These are phyloP conservation scores for Astrothelium subdiscretum DNA, from an alignment of 495 filamentous ascomycete genomes.

Conservation along the genomic window DNA sequence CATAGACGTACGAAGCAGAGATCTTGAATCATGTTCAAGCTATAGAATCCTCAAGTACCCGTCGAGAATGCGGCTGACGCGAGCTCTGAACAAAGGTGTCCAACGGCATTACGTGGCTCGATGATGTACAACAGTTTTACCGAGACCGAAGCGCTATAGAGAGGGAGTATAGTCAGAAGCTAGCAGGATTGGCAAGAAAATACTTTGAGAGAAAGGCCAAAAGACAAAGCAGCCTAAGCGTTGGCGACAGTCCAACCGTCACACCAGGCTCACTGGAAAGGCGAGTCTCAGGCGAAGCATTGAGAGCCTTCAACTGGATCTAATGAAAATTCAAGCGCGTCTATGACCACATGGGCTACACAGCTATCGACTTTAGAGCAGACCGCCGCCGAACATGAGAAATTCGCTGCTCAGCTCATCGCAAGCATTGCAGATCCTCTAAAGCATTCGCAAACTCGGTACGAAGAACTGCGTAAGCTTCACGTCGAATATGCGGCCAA, in stretches of 20 bases:
- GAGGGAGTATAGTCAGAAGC: conserved; percentile 86
- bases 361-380: conserved; percentile 81
- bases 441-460: conserved; percentile 55
- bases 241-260: conserved; percentile 85
- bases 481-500: conserved; percentile 82
- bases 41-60: neutral
- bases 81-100: conserved; percentile 41
- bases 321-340: conserved; percentile 46
- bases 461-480: conserved; percentile 86
- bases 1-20: too few relatives aligned
- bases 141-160: conserved; percentile 86
- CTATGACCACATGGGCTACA: conserved; percentile 90
- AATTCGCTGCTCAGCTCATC: conserved; percentile 63
- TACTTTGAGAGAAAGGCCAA: conserved; percentile 93
- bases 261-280: conserved; percentile 92
- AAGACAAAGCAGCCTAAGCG: conserved; percentile 78
- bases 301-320: neutral
- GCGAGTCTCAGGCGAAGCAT: conserved; percentile 26
- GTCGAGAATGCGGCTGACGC: conserved; percentile 24
- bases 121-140: conserved; percentile 95
- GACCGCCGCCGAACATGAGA: conserved; percentile 81
- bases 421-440: conserved; percentile 74
- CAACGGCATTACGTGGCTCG: conserved; percentile 84
- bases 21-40: neutral
- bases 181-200: conserved; percentile 78